Evolutionary conservation across 2,329 filamentous ascomycete species (phyloP).

Genomic region (Claviceps arundinis): DNA sequence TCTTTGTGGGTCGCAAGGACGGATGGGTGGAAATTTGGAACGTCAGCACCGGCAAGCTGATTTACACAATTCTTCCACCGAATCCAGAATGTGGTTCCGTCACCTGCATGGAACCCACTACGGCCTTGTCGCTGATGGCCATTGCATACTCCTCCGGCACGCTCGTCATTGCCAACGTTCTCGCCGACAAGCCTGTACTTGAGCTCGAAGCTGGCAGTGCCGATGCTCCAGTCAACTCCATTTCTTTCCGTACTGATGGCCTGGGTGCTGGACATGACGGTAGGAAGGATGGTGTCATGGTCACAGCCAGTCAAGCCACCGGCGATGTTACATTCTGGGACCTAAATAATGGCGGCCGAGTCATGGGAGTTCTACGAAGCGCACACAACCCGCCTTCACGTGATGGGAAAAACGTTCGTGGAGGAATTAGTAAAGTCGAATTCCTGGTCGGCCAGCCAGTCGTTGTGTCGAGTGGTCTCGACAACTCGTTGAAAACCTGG

Average conservation of each 20-base stretch:
- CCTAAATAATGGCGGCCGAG: constrained; percentile 73
- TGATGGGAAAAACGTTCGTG: constrained; percentile 42
- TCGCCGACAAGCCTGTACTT: constrained; percentile 61
- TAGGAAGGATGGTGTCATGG: constrained; percentile 79
- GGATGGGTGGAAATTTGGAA: constrained; percentile 97
- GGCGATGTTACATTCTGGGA: constrained; percentile 97
- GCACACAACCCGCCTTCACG: constrained; percentile 67
- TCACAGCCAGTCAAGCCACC: constrained; percentile 63
- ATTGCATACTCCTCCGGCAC: constrained; percentile 75
- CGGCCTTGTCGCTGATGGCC: constrained; percentile 72
- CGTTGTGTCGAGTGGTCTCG: constrained; percentile 76
- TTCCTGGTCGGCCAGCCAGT: constrained; percentile 85
- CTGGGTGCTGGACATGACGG: constrained; percentile 81
- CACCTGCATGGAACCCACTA: constrained; percentile 74
- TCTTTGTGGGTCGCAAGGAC: constrained; percentile 77
- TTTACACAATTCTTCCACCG: constrained; percentile 79
- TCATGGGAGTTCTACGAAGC: constrained; percentile 74
- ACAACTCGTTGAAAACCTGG: constrained; percentile 93
- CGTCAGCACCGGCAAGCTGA: constrained; percentile 75
- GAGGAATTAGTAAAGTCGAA: constrained; percentile 76
- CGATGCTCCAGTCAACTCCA: constrained; percentile 58
- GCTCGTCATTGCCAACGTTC: constrained; percentile 68
- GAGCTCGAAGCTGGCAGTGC: constrained; percentile 52
- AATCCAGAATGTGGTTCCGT: constrained; percentile 61
- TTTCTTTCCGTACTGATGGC: constrained; percentile 83